Conservation (phyloP, 345 rosid species). For the Salix caprea region DNA sequence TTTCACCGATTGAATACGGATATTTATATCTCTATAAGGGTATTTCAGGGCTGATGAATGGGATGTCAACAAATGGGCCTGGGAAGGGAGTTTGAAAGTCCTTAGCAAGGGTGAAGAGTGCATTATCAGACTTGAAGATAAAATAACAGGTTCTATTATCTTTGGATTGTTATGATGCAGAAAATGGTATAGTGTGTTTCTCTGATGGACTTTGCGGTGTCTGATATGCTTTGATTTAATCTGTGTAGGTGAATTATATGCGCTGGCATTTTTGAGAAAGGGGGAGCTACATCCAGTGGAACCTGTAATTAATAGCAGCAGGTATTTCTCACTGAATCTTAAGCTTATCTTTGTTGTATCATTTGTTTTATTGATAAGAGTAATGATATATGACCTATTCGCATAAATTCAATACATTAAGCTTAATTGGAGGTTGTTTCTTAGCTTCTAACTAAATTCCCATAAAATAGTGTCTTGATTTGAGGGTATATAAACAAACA, state of each 20-base stretch:
- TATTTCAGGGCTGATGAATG: conserved; percentile 94
- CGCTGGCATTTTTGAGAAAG: conserved; percentile 84
- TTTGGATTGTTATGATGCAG: conserved; percentile 14
- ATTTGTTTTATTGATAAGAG: not conserved
- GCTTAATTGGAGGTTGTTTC: not conserved
- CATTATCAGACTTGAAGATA: conserved; percentile 92
- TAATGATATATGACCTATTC: not conserved
- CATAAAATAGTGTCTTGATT: too few species aligned
- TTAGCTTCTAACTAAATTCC: too few species aligned
- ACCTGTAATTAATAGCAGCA: conserved; percentile 97
- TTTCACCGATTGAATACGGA: not conserved
- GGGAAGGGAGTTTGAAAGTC: conserved; percentile 91
- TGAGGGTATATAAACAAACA: too few species aligned
- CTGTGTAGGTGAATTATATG: conserved; percentile 72
- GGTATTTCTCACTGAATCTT: conserved; percentile 44
- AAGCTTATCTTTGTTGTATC: conserved; percentile 1
- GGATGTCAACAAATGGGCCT: conserved; percentile 98
- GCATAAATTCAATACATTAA: conserved; percentile 7
- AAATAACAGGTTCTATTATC: conserved; percentile 49
- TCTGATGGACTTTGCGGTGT: not conserved
- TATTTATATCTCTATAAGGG: conserved; percentile 15
- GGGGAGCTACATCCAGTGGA: conserved; percentile 98
- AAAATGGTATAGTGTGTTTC: conserved; percentile 7
- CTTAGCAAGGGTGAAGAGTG: conserved; percentile 94
- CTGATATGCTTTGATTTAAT: conserved; percentile 6